These are phyloP conservation scores for Cercospora nicotianae DNA, from an alignment of 2,329 filamentous ascomycete genomes.

Conservation along the genomic window DNA sequence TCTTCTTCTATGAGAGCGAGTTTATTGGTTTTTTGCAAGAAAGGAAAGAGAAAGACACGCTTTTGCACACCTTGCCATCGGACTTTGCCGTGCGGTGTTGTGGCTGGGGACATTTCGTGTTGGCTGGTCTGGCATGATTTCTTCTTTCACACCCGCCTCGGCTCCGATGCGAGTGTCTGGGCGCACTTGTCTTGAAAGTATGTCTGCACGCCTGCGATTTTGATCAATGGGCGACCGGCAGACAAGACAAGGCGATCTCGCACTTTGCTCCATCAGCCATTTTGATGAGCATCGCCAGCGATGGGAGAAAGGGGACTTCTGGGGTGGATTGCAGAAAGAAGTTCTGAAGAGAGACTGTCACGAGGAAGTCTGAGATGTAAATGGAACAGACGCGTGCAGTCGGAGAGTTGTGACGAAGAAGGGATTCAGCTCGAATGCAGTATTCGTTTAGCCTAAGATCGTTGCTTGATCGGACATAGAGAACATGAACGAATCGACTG, in stretches of 20 bases:
- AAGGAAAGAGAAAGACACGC: constrained; percentile 5
- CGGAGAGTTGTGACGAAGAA: not conserved
- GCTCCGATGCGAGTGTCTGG: not conserved
- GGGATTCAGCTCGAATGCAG: not conserved
- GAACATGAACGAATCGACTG: constrained; percentile 1
- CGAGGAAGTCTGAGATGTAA: constrained; percentile 4
- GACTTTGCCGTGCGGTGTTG: not conserved
- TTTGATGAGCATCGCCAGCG: constrained; percentile 13
- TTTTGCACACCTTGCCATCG: not conserved
- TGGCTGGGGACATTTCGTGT: not conserved
- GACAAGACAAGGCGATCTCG: constrained; percentile 15
- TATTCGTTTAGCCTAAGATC: not conserved
- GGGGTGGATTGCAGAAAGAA: not conserved
- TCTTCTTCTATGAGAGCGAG: constrained; percentile 1
- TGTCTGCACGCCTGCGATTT: not conserved
- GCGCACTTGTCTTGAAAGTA: not conserved
- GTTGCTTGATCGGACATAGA: not conserved
- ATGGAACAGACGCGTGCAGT: not conserved
- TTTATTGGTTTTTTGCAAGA: constrained; percentile 2
- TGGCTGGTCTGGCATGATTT: not conserved
- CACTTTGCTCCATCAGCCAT: constrained; percentile 12
- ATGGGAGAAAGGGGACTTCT: not conserved
- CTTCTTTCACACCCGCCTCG: not conserved
- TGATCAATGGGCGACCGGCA: constrained; percentile 13
- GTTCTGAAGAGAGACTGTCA: not conserved